These are phyloP conservation scores for Fusarium illudens DNA, from an alignment of 2,329 filamentous ascomycete genomes.

Conservation along the genomic window DNA sequence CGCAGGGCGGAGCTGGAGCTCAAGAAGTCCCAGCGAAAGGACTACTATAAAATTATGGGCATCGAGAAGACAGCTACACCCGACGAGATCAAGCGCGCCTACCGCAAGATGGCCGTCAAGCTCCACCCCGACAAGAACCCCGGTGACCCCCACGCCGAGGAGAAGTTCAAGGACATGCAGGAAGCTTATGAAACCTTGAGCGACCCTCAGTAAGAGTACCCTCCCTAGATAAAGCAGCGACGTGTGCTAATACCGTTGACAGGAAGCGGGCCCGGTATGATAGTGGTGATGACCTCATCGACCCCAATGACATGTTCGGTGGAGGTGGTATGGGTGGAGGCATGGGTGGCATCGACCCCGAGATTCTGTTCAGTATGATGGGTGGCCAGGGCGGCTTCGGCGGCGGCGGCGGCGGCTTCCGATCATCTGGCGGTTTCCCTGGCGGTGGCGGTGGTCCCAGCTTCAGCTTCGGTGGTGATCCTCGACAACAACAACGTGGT, in stretches of 20 bases:
- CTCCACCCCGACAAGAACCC: conserved; percentile 99
- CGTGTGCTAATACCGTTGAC: conserved; percentile 47
- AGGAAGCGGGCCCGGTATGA: conserved; percentile 92
- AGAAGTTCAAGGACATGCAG: conserved; percentile 96
- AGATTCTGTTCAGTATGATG: conserved; percentile 87
- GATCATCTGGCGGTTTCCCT: conserved; percentile 61
- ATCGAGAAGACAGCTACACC: conserved; percentile 87
- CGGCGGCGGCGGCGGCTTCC: conserved; percentile 63
- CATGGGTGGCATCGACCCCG: conserved; percentile 76
- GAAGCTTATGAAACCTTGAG: conserved; percentile 97
- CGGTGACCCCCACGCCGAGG: conserved; percentile 82
- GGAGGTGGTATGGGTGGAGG: conserved; percentile 72
- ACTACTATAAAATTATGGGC: conserved; percentile 98
- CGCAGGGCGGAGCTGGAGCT: conserved; percentile 91
- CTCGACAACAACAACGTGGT: conserved; percentile 45
- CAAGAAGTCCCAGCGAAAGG: conserved; percentile 97
- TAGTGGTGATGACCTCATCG: conserved; percentile 88
- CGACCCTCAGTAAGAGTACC: conserved; percentile 80
- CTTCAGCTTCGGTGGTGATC: conserved; percentile 63
- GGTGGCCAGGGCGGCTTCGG: conserved; percentile 68
- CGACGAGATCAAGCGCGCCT: conserved; percentile 92
- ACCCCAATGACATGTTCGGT: conserved; percentile 86
- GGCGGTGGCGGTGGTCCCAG: conserved; percentile 61
- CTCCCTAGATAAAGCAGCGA: not conserved
- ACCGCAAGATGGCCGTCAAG: conserved; percentile 91